Evolutionary conservation across 805 yeast genomes (phyloP).

Genomic region (Clavispora fructus): DNA sequence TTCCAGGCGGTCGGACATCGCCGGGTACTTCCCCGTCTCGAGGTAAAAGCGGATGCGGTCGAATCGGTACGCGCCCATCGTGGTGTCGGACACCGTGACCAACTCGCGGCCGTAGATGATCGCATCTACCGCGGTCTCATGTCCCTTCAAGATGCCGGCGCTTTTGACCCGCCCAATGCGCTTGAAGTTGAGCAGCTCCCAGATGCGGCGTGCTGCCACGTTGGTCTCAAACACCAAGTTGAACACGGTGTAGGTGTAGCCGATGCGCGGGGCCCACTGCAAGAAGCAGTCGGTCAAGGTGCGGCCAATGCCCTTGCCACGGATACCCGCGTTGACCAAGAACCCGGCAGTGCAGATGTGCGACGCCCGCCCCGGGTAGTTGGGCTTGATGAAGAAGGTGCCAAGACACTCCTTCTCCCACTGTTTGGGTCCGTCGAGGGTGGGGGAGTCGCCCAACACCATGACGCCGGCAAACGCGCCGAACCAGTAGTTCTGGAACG

Average conservation of each 20-base stretch:
- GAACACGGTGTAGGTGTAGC: constrained; percentile 79
- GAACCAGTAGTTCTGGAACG: constrained; percentile 85
- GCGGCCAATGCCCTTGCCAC: constrained; percentile 89
- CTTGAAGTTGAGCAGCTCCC: constrained; percentile 72
- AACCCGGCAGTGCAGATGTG: constrained; percentile 91
- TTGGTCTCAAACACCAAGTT: constrained; percentile 87
- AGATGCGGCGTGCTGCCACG: constrained; percentile 70
- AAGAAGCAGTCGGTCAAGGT: constrained; percentile 78
- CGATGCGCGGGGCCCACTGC: constrained; percentile 87
- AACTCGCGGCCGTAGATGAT: constrained; percentile 79
- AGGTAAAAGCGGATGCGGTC: constrained; percentile 75
- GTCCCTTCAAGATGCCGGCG: constrained; percentile 86
- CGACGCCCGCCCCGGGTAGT: constrained; percentile 87
- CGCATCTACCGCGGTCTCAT: constrained; percentile 81
- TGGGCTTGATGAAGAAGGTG: constrained; percentile 76
- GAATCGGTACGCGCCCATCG: constrained; percentile 54
- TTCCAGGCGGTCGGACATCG: constrained; percentile 73
- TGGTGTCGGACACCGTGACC: constrained; percentile 48
- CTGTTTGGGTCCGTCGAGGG: constrained; percentile 48
- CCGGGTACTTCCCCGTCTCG: constrained; percentile 83
- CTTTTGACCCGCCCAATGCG: constrained; percentile 74
- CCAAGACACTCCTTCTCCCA: constrained; percentile 96
- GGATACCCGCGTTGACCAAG: constrained; percentile 84
- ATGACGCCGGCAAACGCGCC: constrained; percentile 72
- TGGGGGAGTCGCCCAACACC: constrained; percentile 68